Conservation (phyloP, 2,329 filamentous ascomycete genomes). For the Arthrocladium fulminans region DNA sequence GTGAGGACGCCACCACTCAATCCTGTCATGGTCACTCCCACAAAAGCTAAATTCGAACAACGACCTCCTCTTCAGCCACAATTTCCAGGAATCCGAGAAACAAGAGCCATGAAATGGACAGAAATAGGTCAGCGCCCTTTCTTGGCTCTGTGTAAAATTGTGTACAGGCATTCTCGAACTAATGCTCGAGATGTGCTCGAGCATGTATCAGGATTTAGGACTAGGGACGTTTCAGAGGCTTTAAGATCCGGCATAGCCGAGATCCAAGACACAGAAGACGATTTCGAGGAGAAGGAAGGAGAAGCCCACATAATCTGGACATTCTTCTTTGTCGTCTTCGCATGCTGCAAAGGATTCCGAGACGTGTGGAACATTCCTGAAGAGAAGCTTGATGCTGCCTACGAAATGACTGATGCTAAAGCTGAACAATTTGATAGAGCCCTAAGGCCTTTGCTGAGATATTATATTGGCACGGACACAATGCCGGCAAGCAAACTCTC, state of each 20-base stretch:
- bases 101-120: background rate
- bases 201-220: background rate
- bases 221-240: background rate
- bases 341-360: constrained; percentile 4
- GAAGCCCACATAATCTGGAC: background rate
- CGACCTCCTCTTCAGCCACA: background rate
- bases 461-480: constrained; percentile 2
- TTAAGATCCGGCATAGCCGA: background rate
- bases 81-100: background rate
- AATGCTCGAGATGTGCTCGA: constrained; percentile 4
- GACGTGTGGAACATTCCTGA: constrained; percentile 2
- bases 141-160: constrained; percentile 2
- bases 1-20: constrained; percentile 6
- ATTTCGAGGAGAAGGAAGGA: constrained; percentile 8
- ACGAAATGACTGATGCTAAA: background rate
- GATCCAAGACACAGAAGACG: constrained; percentile 1
- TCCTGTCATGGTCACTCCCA: constrained; percentile 10
- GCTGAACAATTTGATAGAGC: background rate
- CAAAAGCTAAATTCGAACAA: background rate
- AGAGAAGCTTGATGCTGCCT: constrained; percentile 2
- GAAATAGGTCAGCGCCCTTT: background rate
- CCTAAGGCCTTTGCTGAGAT: constrained; percentile 1
- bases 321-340: constrained; percentile 5
- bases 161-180: background rate
- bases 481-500: constrained; percentile 59